These are phyloP conservation scores for Candida sanyaensis DNA, from an alignment of 1,139 yeast genomes.

Conservation along the genomic window DNA sequence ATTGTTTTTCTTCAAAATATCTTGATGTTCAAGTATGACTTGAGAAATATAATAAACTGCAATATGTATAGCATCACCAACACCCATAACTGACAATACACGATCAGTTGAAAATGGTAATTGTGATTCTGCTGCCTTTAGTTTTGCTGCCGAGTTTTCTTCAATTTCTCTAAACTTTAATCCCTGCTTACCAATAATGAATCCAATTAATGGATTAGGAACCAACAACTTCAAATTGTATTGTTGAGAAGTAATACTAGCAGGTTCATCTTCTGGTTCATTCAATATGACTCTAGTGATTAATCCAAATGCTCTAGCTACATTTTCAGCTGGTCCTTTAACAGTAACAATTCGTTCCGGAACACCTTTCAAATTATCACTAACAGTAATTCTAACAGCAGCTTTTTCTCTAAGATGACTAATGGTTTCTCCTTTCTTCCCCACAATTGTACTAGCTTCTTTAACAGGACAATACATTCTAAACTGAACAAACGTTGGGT, in stretches of 20 bases:
- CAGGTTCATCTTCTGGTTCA: slow-evolving; percentile 69
- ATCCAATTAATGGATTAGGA: slow-evolving; percentile 84
- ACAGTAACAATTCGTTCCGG: slow-evolving; percentile 79
- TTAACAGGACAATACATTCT: slow-evolving; percentile 78
- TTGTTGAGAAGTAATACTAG: slow-evolving; percentile 54
- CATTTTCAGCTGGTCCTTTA: slow-evolving; percentile 76
- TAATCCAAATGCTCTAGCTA: slow-evolving; percentile 81
- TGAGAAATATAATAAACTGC: slow-evolving; percentile 77
- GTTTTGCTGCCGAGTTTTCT: slow-evolving; percentile 76
- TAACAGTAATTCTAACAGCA: slow-evolving; percentile 69
- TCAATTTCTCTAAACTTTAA: slow-evolving; percentile 78
- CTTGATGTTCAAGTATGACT: slow-evolving; percentile 62
- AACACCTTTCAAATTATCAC: slow-evolving; percentile 72
- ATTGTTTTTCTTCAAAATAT: slow-evolving; percentile 50
- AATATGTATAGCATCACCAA: slow-evolving; percentile 84
- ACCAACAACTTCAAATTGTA: slow-evolving; percentile 64
- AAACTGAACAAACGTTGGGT: slow-evolving; percentile 62
- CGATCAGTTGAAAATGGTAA: slow-evolving; percentile 83
- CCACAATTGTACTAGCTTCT: slow-evolving; percentile 76
- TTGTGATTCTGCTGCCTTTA: slow-evolving; percentile 75
- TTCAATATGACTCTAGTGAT: slow-evolving; percentile 66
- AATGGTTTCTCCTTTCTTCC: slow-evolving; percentile 75
- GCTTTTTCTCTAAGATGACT: slow-evolving; percentile 66
- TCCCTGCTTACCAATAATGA: slow-evolving; percentile 80
- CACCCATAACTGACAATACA: slow-evolving; percentile 71